phyloP scores from a whole-genome alignment of 192 early-diverging fungal species.

The Entomortierella lignicola region DNA sequence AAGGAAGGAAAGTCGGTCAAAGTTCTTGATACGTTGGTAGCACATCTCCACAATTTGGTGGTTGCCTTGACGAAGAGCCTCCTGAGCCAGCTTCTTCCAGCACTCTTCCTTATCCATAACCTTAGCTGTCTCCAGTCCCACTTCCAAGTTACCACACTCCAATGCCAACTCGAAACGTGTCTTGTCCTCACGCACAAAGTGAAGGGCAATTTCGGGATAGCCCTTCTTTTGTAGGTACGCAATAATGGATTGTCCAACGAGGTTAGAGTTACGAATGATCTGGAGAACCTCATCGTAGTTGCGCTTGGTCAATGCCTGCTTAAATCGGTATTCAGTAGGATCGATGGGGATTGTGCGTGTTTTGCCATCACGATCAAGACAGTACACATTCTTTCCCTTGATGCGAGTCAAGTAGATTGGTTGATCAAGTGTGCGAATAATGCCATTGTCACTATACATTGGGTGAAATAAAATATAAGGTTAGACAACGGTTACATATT shows the following conservation, averaged over 20 bases:
- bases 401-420: constrained; percentile 92
- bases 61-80: constrained; percentile 93
- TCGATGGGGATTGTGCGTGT: constrained; percentile 91
- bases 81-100: constrained; percentile 90
- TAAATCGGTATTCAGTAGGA: constrained; percentile 99
- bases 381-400: constrained; percentile 86
- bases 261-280: constrained; percentile 95
- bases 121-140: constrained; percentile 95
- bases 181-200: constrained; percentile 97
- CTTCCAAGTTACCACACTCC: constrained; percentile 96
- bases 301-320: constrained; percentile 88
- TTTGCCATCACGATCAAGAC: constrained; percentile 91
- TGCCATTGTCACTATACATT: constrained; percentile 94
- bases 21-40: constrained; percentile 92
- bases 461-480: too few species aligned
- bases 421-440: constrained; percentile 96
- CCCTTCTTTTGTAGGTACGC: constrained; percentile 99
- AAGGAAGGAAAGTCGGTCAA: constrained; percentile 94
- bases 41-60: constrained; percentile 89
- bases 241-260: constrained; percentile 99
- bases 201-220: constrained; percentile 97
- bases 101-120: constrained; percentile 88
- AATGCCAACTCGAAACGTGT: constrained; percentile 97
- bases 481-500: too few species aligned
- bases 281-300: constrained; percentile 97